Conservation (phyloP, 1,139 yeast species). For the Diutina rugosa region DNA sequence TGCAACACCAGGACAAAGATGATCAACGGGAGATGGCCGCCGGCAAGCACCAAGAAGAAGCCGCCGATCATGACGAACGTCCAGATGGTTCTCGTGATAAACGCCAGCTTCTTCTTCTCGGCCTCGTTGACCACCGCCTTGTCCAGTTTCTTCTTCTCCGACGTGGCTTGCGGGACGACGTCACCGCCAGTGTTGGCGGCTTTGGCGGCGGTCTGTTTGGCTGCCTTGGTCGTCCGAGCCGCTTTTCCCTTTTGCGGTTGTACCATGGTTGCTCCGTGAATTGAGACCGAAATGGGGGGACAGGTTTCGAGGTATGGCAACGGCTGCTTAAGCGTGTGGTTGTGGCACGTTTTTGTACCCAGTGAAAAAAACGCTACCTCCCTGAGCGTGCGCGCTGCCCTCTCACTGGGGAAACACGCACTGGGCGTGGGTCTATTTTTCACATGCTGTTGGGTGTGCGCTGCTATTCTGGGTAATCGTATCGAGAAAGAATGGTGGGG, state of each 20-base stretch:
- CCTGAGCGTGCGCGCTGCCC: neutral
- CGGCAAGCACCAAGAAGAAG: conserved; percentile 59
- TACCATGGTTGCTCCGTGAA: neutral
- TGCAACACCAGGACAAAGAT: conserved; percentile 61
- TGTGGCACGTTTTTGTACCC: neutral
- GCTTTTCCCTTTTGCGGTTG: neutral
- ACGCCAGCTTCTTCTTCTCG: conserved; percentile 69
- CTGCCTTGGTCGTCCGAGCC: neutral
- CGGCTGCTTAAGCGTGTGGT: neutral
- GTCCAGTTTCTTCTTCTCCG: no score
- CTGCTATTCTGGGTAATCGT: neutral
- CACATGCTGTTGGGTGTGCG: neutral
- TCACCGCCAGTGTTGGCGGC: neutral
- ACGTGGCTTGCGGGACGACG: neutral
- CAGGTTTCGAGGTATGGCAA: neutral
- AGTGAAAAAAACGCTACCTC: neutral
- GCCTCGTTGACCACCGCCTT: conserved; percentile 18
- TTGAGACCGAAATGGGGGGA: neutral
- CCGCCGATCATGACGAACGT: conserved; percentile 79
- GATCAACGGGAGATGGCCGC: conserved; percentile 81
- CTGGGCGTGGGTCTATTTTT: neutral
- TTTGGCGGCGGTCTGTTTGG: neutral
- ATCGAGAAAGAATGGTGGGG: neutral
- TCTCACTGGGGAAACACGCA: neutral
- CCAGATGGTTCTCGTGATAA: conserved; percentile 87